Evolutionary conservation across 2,329 filamentous ascomycete genomes (phyloP).

Genomic region (Chrysosphaeria jannelii): DNA sequence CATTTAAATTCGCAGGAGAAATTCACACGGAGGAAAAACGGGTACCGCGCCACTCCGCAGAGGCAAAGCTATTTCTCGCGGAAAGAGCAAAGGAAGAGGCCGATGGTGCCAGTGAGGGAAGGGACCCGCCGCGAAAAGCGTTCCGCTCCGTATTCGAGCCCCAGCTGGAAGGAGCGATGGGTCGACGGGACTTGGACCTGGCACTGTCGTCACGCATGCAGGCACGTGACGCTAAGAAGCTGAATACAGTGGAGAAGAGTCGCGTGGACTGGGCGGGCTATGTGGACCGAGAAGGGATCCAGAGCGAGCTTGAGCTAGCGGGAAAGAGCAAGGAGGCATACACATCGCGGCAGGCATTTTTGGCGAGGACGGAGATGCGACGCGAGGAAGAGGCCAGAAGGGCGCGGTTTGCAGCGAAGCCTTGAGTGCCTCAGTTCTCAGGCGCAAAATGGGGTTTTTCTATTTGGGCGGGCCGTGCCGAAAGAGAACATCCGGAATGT

Average conservation of each 20-base stretch:
- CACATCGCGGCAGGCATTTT: conserved; percentile 29
- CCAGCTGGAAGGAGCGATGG: conserved; percentile 17
- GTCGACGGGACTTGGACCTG: conserved; percentile 24
- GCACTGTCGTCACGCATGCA: conserved; percentile 18
- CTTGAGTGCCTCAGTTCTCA: conserved; percentile 3
- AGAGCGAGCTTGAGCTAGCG: conserved; percentile 34
- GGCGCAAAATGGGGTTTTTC: not conserved
- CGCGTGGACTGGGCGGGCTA: conserved; percentile 44
- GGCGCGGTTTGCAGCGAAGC: conserved; percentile 16
- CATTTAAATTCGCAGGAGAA: conserved; percentile 46
- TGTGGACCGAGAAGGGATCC: conserved; percentile 39
- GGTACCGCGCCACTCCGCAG: conserved; percentile 31
- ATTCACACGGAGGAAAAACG: conserved; percentile 42
- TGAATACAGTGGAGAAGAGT: conserved; percentile 43
- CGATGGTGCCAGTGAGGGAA: conserved; percentile 6
- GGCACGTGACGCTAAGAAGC: conserved; percentile 26
- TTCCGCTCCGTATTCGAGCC: conserved; percentile 35
- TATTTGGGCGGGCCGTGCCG: not conserved
- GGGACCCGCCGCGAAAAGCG: conserved; percentile 18
- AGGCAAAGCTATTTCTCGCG: conserved; percentile 31
- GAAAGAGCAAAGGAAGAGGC: conserved; percentile 10
- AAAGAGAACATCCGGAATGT: not conserved
- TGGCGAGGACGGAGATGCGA: conserved; percentile 30
- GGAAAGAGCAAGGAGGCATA: conserved; percentile 34
- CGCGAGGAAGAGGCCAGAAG: conserved; percentile 28